Evolutionary conservation across 805 yeast species (phyloP).

Genomic region (Cyberlindnera americana): DNA sequence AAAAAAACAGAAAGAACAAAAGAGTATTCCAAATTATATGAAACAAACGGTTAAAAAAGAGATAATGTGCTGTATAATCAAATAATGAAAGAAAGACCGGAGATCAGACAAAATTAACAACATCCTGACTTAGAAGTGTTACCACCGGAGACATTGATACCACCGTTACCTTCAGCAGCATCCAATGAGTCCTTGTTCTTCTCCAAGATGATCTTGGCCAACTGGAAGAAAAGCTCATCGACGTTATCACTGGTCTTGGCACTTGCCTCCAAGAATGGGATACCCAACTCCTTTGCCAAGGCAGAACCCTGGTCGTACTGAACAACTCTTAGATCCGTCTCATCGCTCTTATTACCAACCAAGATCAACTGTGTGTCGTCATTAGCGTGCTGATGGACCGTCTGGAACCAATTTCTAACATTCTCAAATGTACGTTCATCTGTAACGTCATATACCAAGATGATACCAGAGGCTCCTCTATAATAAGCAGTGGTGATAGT

Average conservation of each 20-base stretch:
- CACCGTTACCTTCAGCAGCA: slow-evolving; percentile 22
- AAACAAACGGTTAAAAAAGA: too few species aligned
- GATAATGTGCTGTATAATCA: too few species aligned
- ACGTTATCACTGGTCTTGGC: slow-evolving; percentile 94
- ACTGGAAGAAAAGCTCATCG: slow-evolving; percentile 83
- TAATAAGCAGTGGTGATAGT: slow-evolving; percentile 92
- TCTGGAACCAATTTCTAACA: slow-evolving; percentile 91
- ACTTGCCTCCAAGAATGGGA: slow-evolving; percentile 93
- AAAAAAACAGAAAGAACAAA: too few species aligned
- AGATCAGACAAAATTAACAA: too few species aligned
- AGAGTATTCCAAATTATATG: too few species aligned
- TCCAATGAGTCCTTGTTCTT: slow-evolving; percentile 49
- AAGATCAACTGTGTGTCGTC: slow-evolving; percentile 92
- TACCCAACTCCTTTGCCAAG: slow-evolving; percentile 78
- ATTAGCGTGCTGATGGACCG: slow-evolving; percentile 94
- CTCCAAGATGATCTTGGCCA: slow-evolving; percentile 84
- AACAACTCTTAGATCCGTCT: slow-evolving; percentile 81
- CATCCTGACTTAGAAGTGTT: slow-evolving; percentile 7
- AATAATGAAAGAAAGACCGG: too few species aligned
- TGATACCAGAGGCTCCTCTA: slow-evolving; percentile 87
- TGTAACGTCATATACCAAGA: slow-evolving; percentile 78
- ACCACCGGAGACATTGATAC: slow-evolving; percentile 23
- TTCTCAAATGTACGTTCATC: slow-evolving; percentile 90
- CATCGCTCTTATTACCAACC: slow-evolving; percentile 96
- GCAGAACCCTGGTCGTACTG: slow-evolving; percentile 87